These are phyloP conservation scores for Talaromyces piceae DNA, from an alignment of 2,329 filamentous ascomycete species.

Conservation along the genomic window DNA sequence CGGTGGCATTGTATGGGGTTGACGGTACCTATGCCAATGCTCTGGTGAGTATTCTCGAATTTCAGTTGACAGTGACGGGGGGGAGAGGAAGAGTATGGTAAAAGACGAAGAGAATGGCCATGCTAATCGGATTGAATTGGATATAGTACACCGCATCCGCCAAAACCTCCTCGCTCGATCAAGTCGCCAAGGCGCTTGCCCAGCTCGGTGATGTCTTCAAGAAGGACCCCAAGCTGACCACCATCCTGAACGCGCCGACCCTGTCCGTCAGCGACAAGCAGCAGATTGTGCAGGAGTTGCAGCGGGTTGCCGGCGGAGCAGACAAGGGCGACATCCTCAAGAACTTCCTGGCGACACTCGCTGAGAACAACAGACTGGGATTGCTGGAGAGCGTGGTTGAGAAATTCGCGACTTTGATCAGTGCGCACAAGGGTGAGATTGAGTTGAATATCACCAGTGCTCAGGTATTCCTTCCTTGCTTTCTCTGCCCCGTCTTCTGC, in stretches of 20 bases:
- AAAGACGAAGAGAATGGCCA: neutral
- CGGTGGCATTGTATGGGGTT: conserved; percentile 85
- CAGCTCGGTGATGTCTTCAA: conserved; percentile 64
- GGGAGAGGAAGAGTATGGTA: neutral
- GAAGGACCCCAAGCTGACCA: conserved; percentile 72
- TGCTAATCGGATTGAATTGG: neutral
- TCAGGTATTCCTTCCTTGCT: conserved; percentile 52
- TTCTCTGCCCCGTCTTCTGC: too few species aligned
- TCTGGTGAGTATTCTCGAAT: conserved; percentile 61
- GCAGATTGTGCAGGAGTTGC: conserved; percentile 76
- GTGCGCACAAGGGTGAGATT: conserved; percentile 83
- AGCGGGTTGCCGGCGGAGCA: conserved; percentile 69
- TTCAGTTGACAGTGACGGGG: neutral
- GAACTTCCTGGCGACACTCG: conserved; percentile 86
- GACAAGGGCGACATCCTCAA: conserved; percentile 75
- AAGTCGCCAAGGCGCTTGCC: conserved; percentile 71
- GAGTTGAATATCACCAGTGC: conserved; percentile 89
- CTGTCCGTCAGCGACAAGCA: conserved; percentile 73
- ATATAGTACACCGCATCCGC: conserved; percentile 86
- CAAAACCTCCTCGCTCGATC: conserved; percentile 79
- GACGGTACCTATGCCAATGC: conserved; percentile 98
- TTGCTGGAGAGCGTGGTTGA: conserved; percentile 72
- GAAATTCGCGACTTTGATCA: conserved; percentile 84
- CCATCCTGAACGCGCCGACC: conserved; percentile 72
- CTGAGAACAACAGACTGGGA: conserved; percentile 91